Percentiles rank a stretch among this genome's conserved stretches.
Conservation (phyloP, 169 alveolate genomes). For the Plasmodium vivax region DNA sequence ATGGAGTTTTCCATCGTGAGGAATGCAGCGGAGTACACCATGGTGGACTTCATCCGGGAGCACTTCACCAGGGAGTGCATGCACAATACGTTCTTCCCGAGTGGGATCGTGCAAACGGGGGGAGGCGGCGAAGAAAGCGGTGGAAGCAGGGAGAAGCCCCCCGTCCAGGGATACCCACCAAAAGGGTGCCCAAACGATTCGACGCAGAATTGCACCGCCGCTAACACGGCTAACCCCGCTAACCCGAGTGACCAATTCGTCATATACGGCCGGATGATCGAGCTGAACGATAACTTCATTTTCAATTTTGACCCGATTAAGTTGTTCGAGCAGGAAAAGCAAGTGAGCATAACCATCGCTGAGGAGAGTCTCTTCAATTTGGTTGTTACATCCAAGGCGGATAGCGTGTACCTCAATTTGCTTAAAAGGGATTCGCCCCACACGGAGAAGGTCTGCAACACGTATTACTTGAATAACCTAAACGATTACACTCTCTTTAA, state of each 20-base stretch:
- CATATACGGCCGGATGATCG: slow-evolving; percentile 40
- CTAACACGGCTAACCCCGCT: too few species aligned
- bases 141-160: too few species aligned
- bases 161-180: too few species aligned
- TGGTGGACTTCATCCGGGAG: background rate
- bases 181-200: background rate
- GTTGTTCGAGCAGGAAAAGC: slow-evolving; percentile 4
- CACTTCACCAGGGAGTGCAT: slow-evolving; percentile 24
- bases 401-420: slow-evolving; percentile 7
- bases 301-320: slow-evolving; percentile 45
- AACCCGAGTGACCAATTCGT: background rate
- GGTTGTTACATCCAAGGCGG: background rate
- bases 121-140: background rate
- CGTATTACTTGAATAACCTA: slow-evolving; percentile 29
- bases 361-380: slow-evolving; percentile 53
- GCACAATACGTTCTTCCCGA: slow-evolving; percentile 19
- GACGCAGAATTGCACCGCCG: background rate
- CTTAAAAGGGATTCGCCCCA: background rate
- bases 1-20: slow-evolving; percentile 26
- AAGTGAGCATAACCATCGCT: background rate
- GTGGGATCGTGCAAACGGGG: slow-evolving; percentile 3
- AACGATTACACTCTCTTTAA: slow-evolving; percentile 28
- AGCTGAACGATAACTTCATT: slow-evolving; percentile 34
- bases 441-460: slow-evolving; percentile 15
- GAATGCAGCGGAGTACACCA: background rate